Evolutionary conservation across 768 basidiomycete genomes (phyloP).

Genomic region (Phylloporus arenicola): DNA sequence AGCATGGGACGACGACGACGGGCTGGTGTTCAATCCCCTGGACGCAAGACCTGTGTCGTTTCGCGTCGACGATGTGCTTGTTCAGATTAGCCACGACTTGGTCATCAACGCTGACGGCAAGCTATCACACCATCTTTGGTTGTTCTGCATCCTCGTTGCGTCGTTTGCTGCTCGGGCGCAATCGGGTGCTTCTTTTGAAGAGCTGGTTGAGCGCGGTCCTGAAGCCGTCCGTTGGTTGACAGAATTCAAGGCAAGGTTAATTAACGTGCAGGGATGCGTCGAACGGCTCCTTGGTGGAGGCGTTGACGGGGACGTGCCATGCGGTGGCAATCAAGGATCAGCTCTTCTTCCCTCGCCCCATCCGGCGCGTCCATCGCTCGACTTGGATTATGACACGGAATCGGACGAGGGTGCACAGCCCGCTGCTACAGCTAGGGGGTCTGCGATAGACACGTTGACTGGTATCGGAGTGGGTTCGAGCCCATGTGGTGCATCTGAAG

Average conservation of each 20-base stretch:
- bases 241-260: slow-evolving; percentile 22
- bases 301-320: slow-evolving; percentile 18
- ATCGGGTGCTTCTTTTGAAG: slow-evolving; percentile 11
- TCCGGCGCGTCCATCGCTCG: slow-evolving; percentile 9
- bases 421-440: not conserved
- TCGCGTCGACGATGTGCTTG: slow-evolving; percentile 11
- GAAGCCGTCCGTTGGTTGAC: slow-evolving; percentile 8
- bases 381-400: slow-evolving; percentile 18
- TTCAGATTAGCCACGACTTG: slow-evolving; percentile 22
- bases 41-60: slow-evolving; percentile 7
- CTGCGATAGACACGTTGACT: not conserved
- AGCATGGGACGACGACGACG: slow-evolving; percentile 25
- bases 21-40: slow-evolving; percentile 25
- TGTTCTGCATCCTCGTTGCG: slow-evolving; percentile 34
- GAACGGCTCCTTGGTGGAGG: slow-evolving; percentile 15
- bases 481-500: not conserved
- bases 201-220: slow-evolving; percentile 10
- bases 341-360: slow-evolving; percentile 19
- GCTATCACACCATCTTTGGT: slow-evolving; percentile 48
- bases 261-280: slow-evolving; percentile 20
- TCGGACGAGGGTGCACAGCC: slow-evolving; percentile 12
- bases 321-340: slow-evolving; percentile 21
- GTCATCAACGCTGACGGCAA: slow-evolving; percentile 47
- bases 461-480: not conserved
- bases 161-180: slow-evolving; percentile 13